phyloP scores from a whole-genome alignment of 2,329 filamentous ascomycete genomes.

The Camillea tinctor region DNA sequence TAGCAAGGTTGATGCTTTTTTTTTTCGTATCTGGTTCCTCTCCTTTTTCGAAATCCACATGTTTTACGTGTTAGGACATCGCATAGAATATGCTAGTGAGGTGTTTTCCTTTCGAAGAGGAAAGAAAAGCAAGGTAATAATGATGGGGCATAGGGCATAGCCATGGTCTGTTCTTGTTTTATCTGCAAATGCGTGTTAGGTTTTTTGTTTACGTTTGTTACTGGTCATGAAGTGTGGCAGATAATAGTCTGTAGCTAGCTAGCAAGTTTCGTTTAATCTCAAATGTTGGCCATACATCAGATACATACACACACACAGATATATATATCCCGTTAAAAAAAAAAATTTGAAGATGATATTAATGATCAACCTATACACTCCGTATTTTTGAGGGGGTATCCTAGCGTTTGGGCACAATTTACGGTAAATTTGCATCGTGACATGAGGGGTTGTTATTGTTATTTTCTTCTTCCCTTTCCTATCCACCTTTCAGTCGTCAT shows the following conservation, averaged over 20 bases:
- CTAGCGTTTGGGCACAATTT: neutral
- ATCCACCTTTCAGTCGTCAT: constrained; percentile 24
- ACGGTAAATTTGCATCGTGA: neutral
- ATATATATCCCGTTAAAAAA: too few species aligned
- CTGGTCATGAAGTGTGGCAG: neutral
- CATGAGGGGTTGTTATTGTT: neutral
- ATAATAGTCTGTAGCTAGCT: too few species aligned
- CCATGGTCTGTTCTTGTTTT: too few species aligned
- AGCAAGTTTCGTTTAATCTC: too few species aligned
- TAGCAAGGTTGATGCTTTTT: constrained; percentile 7
- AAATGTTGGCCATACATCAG: too few species aligned
- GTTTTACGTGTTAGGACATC: neutral
- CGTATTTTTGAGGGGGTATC: neutral
- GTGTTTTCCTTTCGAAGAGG: neutral
- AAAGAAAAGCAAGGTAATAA: neutral
- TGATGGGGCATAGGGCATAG: too few species aligned
- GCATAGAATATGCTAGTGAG: neutral
- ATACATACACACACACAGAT: too few species aligned
- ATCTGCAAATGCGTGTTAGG: neutral
- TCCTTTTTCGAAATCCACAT: neutral
- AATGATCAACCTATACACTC: neutral
- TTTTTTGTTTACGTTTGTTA: neutral
- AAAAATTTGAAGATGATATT: too few species aligned
- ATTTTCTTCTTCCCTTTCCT: neutral
- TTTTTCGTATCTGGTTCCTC: too few species aligned